Evolutionary conservation across 2,329 filamentous ascomycete species (phyloP).

Genomic region (Davidsoniella virescens): DNA sequence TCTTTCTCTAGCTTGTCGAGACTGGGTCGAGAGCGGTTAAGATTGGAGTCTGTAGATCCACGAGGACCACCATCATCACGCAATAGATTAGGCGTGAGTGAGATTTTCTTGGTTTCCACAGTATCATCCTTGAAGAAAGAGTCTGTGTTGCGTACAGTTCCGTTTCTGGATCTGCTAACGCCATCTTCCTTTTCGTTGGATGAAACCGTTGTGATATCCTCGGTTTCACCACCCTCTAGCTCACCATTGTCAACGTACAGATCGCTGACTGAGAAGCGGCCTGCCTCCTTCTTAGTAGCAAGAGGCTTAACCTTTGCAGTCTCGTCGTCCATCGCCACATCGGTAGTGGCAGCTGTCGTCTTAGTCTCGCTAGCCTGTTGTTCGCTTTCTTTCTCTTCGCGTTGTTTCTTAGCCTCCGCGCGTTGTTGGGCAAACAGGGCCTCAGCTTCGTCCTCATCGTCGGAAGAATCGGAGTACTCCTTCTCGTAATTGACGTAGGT

Average conservation of each 20-base stretch:
- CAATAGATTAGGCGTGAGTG: conserved; percentile 79
- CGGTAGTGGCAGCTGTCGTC: background rate
- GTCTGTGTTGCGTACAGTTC: conserved; percentile 78
- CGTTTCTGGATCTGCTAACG: conserved; percentile 57
- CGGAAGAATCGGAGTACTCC: conserved; percentile 61
- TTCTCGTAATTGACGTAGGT: conserved; percentile 80
- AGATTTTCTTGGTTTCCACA: conserved; percentile 93
- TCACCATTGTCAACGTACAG: too few relatives aligned
- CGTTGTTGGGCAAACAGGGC: conserved; percentile 23
- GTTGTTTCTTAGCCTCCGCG: conserved; percentile 19
- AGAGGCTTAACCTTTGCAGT: conserved; percentile 39
- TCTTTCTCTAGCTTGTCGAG: conserved; percentile 50
- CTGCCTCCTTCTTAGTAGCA: conserved; percentile 25
- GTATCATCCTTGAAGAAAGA: conserved; percentile 96
- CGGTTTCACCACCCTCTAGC: background rate
- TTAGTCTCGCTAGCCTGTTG: conserved; percentile 18
- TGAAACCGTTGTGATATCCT: background rate
- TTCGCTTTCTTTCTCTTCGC: conserved; percentile 14
- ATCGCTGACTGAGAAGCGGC: conserved; percentile 22
- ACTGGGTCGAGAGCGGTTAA: conserved; percentile 43
- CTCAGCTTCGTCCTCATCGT: conserved; percentile 40
- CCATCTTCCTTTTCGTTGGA: conserved; percentile 21
- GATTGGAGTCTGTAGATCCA: conserved; percentile 35
- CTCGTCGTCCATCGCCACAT: conserved; percentile 29
- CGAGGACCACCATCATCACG: conserved; percentile 55